These are phyloP conservation scores for Corchorus capsularis DNA, from an alignment of 345 rosid genomes.

Conservation along the genomic window DNA sequence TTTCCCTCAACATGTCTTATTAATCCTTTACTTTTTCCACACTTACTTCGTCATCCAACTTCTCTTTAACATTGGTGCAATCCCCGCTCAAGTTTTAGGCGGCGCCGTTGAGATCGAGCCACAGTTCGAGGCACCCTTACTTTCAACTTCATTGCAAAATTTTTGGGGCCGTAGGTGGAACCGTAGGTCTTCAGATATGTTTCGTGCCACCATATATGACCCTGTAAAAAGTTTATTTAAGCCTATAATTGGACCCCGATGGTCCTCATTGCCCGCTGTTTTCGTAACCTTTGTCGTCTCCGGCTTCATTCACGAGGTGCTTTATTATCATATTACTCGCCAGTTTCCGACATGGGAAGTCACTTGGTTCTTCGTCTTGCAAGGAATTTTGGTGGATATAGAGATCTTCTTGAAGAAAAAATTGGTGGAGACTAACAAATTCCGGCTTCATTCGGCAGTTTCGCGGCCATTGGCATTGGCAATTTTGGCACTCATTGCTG, in stretches of 20 bases:
- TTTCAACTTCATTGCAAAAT: no score
- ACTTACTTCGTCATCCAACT: constrained; percentile 43
- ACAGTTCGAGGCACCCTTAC: constrained; percentile 62
- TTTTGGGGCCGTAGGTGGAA: constrained; percentile 88
- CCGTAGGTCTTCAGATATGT: constrained; percentile 49
- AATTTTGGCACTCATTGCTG: constrained; percentile 40
- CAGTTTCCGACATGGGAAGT: constrained; percentile 73
- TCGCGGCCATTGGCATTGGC: constrained; percentile 37
- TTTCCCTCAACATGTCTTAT: constrained; percentile 33
- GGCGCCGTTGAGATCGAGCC: constrained; percentile 55
- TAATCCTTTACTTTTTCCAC: constrained; percentile 41
- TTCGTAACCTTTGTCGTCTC: constrained; percentile 54
- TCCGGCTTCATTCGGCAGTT: constrained; percentile 29
- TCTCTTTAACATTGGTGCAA: constrained; percentile 31
- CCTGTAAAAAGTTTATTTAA: constrained; percentile 34
- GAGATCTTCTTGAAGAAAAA: constrained; percentile 53
- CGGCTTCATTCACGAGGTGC: constrained; percentile 61
- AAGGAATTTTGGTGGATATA: constrained; percentile 42
- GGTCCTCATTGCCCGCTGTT: constrained; percentile 37
- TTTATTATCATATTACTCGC: constrained; percentile 46
- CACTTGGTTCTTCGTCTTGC: constrained; percentile 61
- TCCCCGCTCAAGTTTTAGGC: constrained; percentile 41
- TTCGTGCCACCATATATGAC: constrained; percentile 47
- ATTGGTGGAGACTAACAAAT: constrained; percentile 5
- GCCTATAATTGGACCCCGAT: constrained; percentile 22